Conservation (phyloP, 1,284 basidiomycete species). For the Mycosarcoma mackinlayi region DNA sequence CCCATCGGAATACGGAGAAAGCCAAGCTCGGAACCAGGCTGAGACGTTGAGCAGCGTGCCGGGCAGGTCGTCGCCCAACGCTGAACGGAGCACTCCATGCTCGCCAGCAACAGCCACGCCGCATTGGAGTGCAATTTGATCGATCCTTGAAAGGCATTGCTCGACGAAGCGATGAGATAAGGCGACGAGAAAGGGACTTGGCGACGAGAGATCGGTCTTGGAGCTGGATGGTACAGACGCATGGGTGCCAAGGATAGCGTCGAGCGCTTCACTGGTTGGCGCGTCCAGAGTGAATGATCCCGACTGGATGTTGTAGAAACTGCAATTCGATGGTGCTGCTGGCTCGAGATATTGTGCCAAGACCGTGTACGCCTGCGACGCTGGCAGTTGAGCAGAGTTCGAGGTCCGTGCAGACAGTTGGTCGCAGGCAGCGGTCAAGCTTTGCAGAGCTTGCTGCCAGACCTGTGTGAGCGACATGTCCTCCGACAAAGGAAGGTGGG, state of each 20-base stretch:
- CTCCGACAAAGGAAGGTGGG: neutral
- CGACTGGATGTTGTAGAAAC: constrained; percentile 9
- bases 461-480: constrained; percentile 25
- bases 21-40: constrained; percentile 30
- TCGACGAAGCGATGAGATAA: constrained; percentile 30
- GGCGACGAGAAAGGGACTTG: constrained; percentile 20
- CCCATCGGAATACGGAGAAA: constrained; percentile 19
- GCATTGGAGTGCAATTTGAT: constrained; percentile 1
- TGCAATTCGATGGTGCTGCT: constrained; percentile 5
- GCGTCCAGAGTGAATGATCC: neutral
- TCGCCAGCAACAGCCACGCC: neutral
- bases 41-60: constrained; percentile 11
- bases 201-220: constrained; percentile 14
- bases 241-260: constrained; percentile 8
- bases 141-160: constrained; percentile 12
- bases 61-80: constrained; percentile 8
- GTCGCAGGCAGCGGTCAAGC: constrained; percentile 1
- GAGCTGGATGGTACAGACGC: constrained; percentile 20
- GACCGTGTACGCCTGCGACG: constrained; percentile 14
- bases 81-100: neutral
- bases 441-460: constrained; percentile 30
- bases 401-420: neutral
- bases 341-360: constrained; percentile 26
- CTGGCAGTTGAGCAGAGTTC: constrained; percentile 1
- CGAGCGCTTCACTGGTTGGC: constrained; percentile 1